These are phyloP conservation scores for Adansonia digitata DNA, from an alignment of 345 rosid species.

Conservation along the genomic window DNA sequence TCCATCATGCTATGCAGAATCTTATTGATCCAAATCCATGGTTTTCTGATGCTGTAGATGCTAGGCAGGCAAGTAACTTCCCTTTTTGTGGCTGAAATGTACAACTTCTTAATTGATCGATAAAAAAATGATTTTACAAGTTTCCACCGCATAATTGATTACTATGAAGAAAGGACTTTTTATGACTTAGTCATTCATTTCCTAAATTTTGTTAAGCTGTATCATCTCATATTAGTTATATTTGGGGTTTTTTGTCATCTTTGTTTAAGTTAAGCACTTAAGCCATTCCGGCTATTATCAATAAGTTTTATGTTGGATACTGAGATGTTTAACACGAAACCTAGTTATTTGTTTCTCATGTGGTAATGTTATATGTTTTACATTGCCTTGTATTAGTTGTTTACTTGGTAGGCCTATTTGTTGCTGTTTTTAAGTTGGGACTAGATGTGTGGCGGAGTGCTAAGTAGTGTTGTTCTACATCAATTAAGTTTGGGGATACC, in stretches of 20 bases:
- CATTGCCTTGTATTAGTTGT: neutral
- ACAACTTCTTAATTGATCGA: neutral
- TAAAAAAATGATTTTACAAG: conserved; percentile 4
- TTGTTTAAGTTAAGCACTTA: neutral
- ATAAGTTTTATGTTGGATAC: neutral
- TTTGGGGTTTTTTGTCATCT: neutral
- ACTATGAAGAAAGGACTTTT: neutral
- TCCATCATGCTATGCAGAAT: conserved; percentile 84
- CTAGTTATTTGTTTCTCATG: neutral
- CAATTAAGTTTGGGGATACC: neutral
- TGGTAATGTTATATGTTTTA: neutral
- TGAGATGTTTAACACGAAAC: neutral
- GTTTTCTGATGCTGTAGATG: conserved; percentile 95
- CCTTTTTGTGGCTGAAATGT: neutral
- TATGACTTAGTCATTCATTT: conserved; percentile 1
- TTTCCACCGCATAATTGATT: neutral
- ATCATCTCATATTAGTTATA: neutral
- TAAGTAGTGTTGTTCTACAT: neutral
- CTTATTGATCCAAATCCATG: conserved; percentile 79
- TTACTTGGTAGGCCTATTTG: neutral
- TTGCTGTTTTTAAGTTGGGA: neutral
- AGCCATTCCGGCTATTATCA: neutral
- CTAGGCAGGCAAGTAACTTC: conserved; percentile 76
- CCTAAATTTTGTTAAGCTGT: neutral
- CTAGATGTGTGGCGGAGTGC: neutral